phyloP scores from a whole-genome alignment of 2,329 filamentous ascomycete genomes.

The Dactylella cylindrospora region DNA sequence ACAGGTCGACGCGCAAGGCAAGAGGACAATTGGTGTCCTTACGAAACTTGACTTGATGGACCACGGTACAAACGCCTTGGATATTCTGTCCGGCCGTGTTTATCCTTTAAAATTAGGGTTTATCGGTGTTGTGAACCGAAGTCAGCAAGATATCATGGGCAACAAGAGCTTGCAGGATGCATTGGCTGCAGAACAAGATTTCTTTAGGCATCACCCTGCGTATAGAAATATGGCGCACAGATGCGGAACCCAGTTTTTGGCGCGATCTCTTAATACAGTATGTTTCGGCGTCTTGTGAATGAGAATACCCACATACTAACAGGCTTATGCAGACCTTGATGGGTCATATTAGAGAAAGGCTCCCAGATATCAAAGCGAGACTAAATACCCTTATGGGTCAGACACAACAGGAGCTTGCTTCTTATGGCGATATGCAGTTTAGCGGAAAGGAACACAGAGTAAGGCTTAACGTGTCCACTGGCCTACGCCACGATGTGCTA shows the following conservation, averaged over 20 bases:
- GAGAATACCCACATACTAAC: constrained; percentile 36
- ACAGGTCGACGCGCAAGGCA: constrained; percentile 92
- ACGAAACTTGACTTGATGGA: constrained; percentile 99
- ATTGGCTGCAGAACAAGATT: constrained; percentile 83
- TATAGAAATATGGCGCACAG: constrained; percentile 93
- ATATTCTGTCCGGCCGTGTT: constrained; percentile 94
- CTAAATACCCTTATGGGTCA: constrained; percentile 99
- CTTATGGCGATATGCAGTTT: constrained; percentile 97
- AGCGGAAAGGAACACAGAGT: constrained; percentile 88
- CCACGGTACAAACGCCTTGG: constrained; percentile 94
- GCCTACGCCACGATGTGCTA: constrained; percentile 12
- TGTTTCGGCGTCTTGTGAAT: constrained; percentile 1
- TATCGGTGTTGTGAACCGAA: constrained; percentile 96
- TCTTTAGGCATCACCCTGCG: constrained; percentile 95
- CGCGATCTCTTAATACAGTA: constrained; percentile 82
- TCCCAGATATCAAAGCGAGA: constrained; percentile 96
- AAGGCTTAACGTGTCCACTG: constrained; percentile 8
- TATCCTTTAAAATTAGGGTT: constrained; percentile 97
- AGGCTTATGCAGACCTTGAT: constrained; percentile 67
- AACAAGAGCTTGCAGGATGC: constrained; percentile 94
- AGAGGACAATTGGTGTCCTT: constrained; percentile 91
- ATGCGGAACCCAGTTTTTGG: constrained; percentile 91
- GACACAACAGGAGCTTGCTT: constrained; percentile 95
- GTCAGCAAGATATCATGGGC: constrained; percentile 95
- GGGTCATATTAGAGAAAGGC: constrained; percentile 89